Percentiles rank a stretch among this genome's conserved stretches.
These are phyloP conservation scores for Talaromyces sp. DNA, from an alignment of 2,329 filamentous ascomycete species.

Conservation along the genomic window DNA sequence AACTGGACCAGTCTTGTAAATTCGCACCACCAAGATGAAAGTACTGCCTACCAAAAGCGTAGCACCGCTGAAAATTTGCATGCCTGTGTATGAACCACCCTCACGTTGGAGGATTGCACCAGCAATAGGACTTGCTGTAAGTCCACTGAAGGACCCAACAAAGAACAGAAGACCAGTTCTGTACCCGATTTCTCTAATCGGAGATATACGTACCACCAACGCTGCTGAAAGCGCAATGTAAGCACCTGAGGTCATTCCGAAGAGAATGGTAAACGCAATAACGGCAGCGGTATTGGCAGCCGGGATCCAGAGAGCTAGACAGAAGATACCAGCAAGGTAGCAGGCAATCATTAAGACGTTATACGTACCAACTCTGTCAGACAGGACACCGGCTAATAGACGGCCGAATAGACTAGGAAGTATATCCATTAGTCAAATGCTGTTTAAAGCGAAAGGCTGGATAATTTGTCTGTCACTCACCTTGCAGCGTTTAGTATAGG, in stretches of 20 bases:
- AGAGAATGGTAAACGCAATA: conserved; percentile 25
- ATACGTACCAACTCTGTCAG: conserved; percentile 33
- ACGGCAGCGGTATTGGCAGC: conserved; percentile 19
- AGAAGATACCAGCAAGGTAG: conserved; percentile 20
- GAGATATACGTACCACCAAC: conserved; percentile 27
- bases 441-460: neutral
- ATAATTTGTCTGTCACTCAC: conserved; percentile 22
- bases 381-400: conserved; percentile 29
- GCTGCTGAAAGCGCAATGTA: conserved; percentile 30
- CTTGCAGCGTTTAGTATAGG: conserved; percentile 52
- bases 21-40: neutral
- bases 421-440: neutral
- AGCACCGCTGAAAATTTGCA: conserved; percentile 6
- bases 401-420: conserved; percentile 26
- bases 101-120: conserved; percentile 20
- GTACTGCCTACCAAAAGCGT: neutral
- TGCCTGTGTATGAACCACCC: neutral
- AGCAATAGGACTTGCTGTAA: conserved; percentile 26
- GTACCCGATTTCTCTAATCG: conserved; percentile 24
- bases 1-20: conserved; percentile 8
- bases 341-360: conserved; percentile 27
- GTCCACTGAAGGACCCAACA: conserved; percentile 23
- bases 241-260: conserved; percentile 26
- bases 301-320: conserved; percentile 25
- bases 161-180: conserved; percentile 25